Percentiles rank a stretch among this genome's conserved stretches.
phyloP scores from a whole-genome alignment of 257 asterid species.

The Coffea eugenioides region DNA sequence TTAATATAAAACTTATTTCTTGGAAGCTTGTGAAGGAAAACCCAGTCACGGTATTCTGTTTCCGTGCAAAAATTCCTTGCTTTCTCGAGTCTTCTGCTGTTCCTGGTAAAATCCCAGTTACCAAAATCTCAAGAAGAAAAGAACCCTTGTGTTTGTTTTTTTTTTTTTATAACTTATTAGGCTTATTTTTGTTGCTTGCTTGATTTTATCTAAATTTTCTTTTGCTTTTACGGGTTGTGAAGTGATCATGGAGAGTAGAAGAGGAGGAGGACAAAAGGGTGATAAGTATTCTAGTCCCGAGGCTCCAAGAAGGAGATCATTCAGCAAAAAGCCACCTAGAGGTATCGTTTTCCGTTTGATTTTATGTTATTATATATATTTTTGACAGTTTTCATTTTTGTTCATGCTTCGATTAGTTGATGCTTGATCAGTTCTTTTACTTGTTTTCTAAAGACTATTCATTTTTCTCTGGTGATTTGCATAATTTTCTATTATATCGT shows the following conservation, averaged over 20 bases:
- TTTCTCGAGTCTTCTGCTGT: constrained; percentile 11
- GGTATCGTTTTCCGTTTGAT: constrained; percentile 10
- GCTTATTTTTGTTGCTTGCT: background rate
- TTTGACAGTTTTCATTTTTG: background rate
- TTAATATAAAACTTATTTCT: background rate
- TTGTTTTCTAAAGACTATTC: background rate
- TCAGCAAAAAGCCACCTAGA: constrained; percentile 22
- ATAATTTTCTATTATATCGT: background rate
- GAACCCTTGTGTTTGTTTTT: background rate
- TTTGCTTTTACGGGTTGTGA: background rate
- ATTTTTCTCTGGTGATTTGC: background rate
- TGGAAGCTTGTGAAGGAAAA: constrained; percentile 20
- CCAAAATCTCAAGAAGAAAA: background rate
- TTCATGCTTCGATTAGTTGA: background rate
- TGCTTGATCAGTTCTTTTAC: background rate
- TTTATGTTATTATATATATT: background rate
- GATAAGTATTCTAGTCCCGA: constrained; percentile 6
- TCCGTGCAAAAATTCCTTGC: constrained; percentile 4
- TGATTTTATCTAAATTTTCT: background rate
- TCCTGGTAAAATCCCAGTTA: constrained; percentile 1
- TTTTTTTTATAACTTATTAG: background rate
- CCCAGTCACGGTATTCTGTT: constrained; percentile 5
- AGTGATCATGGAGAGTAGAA: constrained; percentile 21
- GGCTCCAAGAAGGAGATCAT: constrained; percentile 17
- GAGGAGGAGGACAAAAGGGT: constrained; percentile 14